phyloP scores from a whole-genome alignment of 331 rosid genomes.

The Saraca asoca region DNA sequence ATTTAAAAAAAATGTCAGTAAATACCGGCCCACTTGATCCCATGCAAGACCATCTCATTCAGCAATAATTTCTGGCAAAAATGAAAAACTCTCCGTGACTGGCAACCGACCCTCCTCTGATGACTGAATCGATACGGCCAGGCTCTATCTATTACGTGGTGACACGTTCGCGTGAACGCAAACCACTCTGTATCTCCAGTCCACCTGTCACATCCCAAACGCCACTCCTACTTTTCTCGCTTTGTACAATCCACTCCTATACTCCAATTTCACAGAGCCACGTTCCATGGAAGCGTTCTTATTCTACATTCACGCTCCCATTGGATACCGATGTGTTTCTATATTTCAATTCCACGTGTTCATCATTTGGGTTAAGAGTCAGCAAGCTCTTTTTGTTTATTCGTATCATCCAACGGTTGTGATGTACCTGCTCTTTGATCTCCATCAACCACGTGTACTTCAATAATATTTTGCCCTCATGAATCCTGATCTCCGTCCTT shows the following conservation, averaged over 20 bases:
- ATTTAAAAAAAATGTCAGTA: too few relatives aligned
- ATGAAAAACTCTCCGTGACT: neutral
- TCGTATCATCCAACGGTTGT: conserved; percentile 27
- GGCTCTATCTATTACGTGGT: conserved; percentile 70
- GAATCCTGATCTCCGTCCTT: conserved; percentile 11
- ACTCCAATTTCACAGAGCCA: neutral
- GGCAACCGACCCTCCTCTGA: too few relatives aligned
- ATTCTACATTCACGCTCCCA: neutral
- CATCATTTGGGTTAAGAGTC: conserved; percentile 10
- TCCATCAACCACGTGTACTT: conserved; percentile 51
- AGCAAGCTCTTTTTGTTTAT: neutral
- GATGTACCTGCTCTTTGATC: conserved; percentile 3
- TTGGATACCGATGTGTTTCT: conserved; percentile 16
- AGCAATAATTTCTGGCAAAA: too few relatives aligned
- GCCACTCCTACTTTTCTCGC: conserved; percentile 13
- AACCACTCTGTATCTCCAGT: neutral
- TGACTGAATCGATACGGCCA: too few relatives aligned
- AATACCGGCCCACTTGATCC: too few relatives aligned
- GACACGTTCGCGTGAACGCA: conserved; percentile 51
- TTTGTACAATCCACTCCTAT: too few relatives aligned
- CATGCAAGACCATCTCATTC: too few relatives aligned
- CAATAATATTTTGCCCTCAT: neutral
- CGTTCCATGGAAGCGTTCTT: neutral
- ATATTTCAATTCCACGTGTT: conserved; percentile 14
- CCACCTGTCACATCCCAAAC: too few relatives aligned